Percentiles rank a stretch among this genome's conserved stretches.
Conservation (phyloP, 352 stramenopile species). For the Blastocystis sp. region DNA sequence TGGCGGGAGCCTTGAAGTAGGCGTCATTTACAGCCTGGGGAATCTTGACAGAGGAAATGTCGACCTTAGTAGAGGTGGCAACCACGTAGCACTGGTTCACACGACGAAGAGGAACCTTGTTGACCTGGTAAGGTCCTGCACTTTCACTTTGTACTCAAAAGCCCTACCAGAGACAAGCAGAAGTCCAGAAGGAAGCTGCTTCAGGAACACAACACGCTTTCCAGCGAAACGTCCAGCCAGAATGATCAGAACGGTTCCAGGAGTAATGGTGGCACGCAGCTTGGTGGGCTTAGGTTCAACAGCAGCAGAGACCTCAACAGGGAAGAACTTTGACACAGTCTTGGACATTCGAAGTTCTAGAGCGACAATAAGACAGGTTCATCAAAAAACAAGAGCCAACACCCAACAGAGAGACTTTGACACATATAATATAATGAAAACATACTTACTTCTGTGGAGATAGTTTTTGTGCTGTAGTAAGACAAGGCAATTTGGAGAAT, state of each 20-base stretch:
- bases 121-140: constrained; percentile 93
- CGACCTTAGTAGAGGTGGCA: constrained; percentile 90
- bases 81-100: constrained; percentile 98
- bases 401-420: background rate
- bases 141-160: background rate
- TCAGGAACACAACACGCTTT: constrained; percentile 88
- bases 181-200: constrained; percentile 68
- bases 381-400: background rate
- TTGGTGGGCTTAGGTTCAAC: constrained; percentile 67
- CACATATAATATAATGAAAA: background rate
- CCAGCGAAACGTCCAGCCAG: constrained; percentile 88
- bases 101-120: constrained; percentile 90
- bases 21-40: constrained; percentile 81
- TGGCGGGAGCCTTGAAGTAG: constrained; percentile 84
- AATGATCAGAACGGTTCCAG: constrained; percentile 91
- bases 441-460: constrained; percentile 58
- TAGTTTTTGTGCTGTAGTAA: constrained; percentile 40
- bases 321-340: constrained; percentile 59
- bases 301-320: constrained; percentile 5
- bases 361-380: constrained; percentile 2
- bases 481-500: background rate
- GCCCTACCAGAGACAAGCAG: constrained; percentile 68
- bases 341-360: constrained; percentile 55
- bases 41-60: constrained; percentile 83
- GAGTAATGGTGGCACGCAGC: constrained; percentile 85